Evolutionary conservation across 129 eudicot genomes (phyloP).

Genomic region (Heracleum sosnowskyi): DNA sequence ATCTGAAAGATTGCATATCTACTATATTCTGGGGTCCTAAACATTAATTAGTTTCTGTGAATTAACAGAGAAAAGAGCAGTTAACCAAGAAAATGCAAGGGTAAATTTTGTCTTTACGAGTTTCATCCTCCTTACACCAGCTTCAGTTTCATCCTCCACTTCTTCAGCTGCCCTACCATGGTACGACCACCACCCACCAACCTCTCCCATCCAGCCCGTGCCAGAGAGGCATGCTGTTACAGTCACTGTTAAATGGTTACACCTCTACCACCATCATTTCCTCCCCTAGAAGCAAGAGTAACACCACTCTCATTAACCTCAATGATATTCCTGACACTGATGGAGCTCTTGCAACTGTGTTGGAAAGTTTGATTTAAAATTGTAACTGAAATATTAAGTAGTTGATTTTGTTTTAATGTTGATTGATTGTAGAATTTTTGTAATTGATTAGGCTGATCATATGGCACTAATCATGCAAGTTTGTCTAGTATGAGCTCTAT

Average conservation of each 20-base stretch:
- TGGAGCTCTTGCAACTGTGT: slow-evolving; percentile 9
- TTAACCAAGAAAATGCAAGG: slow-evolving; percentile 23
- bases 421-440: too few relatives aligned
- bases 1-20: not conserved
- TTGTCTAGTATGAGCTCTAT: too few relatives aligned
- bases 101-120: slow-evolving; percentile 24
- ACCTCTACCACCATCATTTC: slow-evolving; percentile 9
- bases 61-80: slow-evolving; percentile 47
- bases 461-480: too few relatives aligned
- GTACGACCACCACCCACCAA: slow-evolving; percentile 27
- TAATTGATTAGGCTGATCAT: too few relatives aligned
- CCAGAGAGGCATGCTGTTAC: slow-evolving; percentile 58
- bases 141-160: slow-evolving; percentile 75
- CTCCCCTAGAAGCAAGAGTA: slow-evolving; percentile 2
- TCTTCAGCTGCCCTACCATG: slow-evolving; percentile 24
- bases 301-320: slow-evolving; percentile 32
- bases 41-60: not conserved
- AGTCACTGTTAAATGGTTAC: slow-evolving; percentile 29
- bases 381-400: too few relatives aligned
- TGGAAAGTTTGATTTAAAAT: too few relatives aligned
- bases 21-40: not conserved
- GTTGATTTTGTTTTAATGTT: too few relatives aligned
- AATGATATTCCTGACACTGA: slow-evolving; percentile 32
- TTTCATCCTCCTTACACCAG: slow-evolving; percentile 73
- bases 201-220: slow-evolving; percentile 52